These are phyloP conservation scores for Yamadazyma aaseri DNA, from an alignment of 1,139 yeast genomes.

Conservation along the genomic window DNA sequence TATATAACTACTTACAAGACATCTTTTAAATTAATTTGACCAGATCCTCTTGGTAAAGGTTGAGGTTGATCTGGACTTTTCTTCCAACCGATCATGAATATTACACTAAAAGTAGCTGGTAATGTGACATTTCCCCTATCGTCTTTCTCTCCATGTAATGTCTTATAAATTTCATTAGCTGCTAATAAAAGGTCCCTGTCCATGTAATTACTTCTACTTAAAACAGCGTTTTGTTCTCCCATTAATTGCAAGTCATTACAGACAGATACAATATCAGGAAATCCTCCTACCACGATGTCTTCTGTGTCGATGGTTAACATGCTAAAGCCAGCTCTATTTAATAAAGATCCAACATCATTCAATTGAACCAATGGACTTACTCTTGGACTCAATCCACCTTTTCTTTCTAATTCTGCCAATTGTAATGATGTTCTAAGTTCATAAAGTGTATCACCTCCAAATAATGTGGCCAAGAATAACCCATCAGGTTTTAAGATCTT, in stretches of 20 bases:
- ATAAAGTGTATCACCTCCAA: conserved; percentile 82
- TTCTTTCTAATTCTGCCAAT: conserved; percentile 76
- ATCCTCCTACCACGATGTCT: conserved; percentile 75
- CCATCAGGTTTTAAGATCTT: conserved; percentile 77
- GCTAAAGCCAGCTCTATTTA: conserved; percentile 75
- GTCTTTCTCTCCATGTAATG: conserved; percentile 67
- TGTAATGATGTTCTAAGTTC: conserved; percentile 80
- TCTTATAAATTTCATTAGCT: conserved; percentile 71
- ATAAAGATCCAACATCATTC: conserved; percentile 69
- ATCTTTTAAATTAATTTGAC: conserved; percentile 65
- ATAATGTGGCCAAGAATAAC: conserved; percentile 76
- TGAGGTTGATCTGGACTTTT: conserved; percentile 66
- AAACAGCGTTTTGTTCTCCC: conserved; percentile 83
- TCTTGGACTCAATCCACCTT: conserved; percentile 78
- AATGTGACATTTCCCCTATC: conserved; percentile 41
- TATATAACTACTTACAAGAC: conserved; percentile 29
- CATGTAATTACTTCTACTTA: conserved; percentile 53
- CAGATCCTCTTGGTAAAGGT: conserved; percentile 73
- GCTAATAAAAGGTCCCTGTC: conserved; percentile 69
- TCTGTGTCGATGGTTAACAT: conserved; percentile 84
- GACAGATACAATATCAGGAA: conserved; percentile 68
- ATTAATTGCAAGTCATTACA: conserved; percentile 72
- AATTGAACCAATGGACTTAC: conserved; percentile 80
- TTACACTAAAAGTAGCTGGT: conserved; percentile 69
- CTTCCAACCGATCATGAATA: conserved; percentile 90